Evolutionary conservation across 148 eudicot species (phyloP), one percentile per base, ranked within the genome.

Genomic region (Nyssa sinensis): DNA sequence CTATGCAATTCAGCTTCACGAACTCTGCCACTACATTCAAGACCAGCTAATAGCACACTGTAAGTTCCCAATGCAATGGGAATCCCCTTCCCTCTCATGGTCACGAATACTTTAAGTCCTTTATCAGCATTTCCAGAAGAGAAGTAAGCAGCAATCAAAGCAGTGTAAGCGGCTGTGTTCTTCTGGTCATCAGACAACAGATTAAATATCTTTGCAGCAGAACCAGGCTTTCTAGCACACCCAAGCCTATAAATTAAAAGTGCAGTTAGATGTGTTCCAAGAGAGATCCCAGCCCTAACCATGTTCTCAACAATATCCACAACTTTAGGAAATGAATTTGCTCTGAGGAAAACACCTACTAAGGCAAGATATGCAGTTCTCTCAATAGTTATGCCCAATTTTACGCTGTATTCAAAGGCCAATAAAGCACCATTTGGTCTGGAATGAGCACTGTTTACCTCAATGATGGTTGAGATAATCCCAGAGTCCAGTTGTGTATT

Each of bases 221-320:
- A 78, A 76, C 68, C 78, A 74, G 78, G 84, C 44, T 90, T 84
- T 82, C 75, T 77, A 51, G 77, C 79, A 57, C 79, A 80, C 28
- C 96, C 96, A 55, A 93, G 90, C 73, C 88, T 90, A 68, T 87
- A 84, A 37, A 90, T 86, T 27, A 91, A 77, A 55, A 84, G 84
- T 8, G 90, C 75, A 73, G 79, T 84, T 19, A 84, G 73, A 53
- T 84, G 76, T 14, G 87, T 82, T 68, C 91, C 90, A 58, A 81
- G 78, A 69, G 75, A 86, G 34, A 77, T 57, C 34, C 88, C 85
- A 71, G 68, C 71, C 69, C 78, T 73, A 25, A 69, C 71, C 93
- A 91, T 89, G 68, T 83, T 74, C 77, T 84, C 86, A 57, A 88
- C 81, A 69, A 90, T 49, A n/a, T 76, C 78, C 68, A 87, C 83